Conservation (phyloP, 2,329 filamentous ascomycete genomes). For the Aspergillus sp. region DNA sequence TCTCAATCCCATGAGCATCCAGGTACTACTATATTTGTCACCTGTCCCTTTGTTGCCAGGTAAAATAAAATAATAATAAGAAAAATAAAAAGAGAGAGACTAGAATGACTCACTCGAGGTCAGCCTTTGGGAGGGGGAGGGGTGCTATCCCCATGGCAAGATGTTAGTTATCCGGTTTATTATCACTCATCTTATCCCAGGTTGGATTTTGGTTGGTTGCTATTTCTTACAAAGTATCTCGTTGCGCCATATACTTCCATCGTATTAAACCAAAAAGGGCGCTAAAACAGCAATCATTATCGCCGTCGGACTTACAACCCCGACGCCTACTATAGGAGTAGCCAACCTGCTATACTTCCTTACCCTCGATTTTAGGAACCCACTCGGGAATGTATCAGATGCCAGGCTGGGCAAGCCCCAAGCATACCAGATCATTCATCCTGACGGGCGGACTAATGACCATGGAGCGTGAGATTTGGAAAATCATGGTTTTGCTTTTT, state of each 20-base stretch:
- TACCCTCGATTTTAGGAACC: constrained; percentile 5
- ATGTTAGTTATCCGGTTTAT: neutral
- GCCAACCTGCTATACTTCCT: neutral
- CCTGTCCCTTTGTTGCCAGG: constrained; percentile 21
- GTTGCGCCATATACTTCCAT: neutral
- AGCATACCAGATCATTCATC: constrained; percentile 21
- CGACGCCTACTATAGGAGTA: neutral
- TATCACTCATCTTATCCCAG: neutral
- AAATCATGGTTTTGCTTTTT: neutral
- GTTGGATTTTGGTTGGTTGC: no score
- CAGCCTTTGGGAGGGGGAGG: constrained; percentile 10
- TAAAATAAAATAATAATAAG: no score
- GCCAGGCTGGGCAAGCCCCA: constrained; percentile 17
- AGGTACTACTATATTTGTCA: constrained; percentile 30
- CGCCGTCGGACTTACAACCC: neutral
- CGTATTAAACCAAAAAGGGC: neutral
- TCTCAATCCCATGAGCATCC: constrained; percentile 29
- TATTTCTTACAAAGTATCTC: neutral
- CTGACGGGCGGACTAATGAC: constrained; percentile 18
- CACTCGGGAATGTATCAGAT: constrained; percentile 25
- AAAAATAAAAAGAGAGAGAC: neutral
- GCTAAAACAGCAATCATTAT: neutral
- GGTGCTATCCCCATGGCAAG: neutral
- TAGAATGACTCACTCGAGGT: constrained; percentile 28
- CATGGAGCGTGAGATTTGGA: constrained; percentile 19